Base-by-base conservation (phyloP, 1,284 basidiomycete species). In the Leccinum angustisporum region DNA sequence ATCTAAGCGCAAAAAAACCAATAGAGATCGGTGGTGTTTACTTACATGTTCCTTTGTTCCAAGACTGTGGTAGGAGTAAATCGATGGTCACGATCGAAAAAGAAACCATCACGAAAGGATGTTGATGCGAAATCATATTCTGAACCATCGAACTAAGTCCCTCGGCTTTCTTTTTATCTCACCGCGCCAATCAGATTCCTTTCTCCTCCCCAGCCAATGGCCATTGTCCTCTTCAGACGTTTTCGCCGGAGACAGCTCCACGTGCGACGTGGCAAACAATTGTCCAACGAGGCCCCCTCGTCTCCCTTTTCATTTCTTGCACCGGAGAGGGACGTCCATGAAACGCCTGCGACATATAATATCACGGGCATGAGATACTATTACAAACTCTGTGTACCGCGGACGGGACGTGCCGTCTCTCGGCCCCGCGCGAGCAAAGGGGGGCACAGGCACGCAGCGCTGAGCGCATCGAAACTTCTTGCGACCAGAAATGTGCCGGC, bases 91-190 rank as follows among this genome's bases (percentile, higher is more conserved):
- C 38, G 16, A 5, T 40, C 9, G 16, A 40, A 40, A n/a, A 40
- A 6, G 18, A 10, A 46, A 5, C 43, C 18, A 46, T 18, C 40
- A 43, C 16, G 43, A 46, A 18, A 46, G n/a, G 10, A n/a, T 40
- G n/a, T 43, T 21, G 21, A 21, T 21, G 21, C 21, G 21, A 21
- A 21, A 21, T 21, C 21, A 21, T 21, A 21, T 21, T 50, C 60
- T 54, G 61, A 69, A 65, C 54, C 7, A 16, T 46, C 55, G 30
- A 18, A 43, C 38, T 18, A 43, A 46, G 43, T 46, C 27, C 58
- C 16, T 59, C 48, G 54, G 51, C 31, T 43, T 52, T 51, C 58
- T 51, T 46, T 33, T 38, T n/a, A 38, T 58, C 54, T 52, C 31
- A 31, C 57, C 52, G 63, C 25, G 4, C 25, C 54, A 56, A 56